Conservation (phyloP, 2,329 filamentous ascomycete genomes). For the Aspergillus puulaauensis region DNA sequence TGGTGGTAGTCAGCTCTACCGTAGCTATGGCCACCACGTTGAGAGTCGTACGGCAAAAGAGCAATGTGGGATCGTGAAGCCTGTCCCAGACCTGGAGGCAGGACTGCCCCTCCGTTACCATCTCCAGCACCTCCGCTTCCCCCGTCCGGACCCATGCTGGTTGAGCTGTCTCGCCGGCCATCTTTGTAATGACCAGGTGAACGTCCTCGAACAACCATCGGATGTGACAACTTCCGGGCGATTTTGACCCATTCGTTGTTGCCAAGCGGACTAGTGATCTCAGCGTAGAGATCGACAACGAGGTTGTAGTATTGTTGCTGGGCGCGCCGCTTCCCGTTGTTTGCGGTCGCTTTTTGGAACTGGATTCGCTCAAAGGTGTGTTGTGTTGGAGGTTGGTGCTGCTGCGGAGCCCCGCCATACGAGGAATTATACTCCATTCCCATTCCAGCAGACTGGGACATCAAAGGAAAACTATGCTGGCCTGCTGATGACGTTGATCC, state of each 20-base stretch:
- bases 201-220: slow-evolving; percentile 83
- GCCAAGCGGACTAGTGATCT: slow-evolving; percentile 52
- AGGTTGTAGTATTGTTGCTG: slow-evolving; percentile 92
- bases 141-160: slow-evolving; percentile 69
- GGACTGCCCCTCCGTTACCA: slow-evolving; percentile 25
- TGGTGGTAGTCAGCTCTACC: slow-evolving; percentile 36
- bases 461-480: slow-evolving; percentile 26
- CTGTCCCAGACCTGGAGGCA: slow-evolving; percentile 33
- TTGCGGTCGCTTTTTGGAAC: slow-evolving; percentile 90
- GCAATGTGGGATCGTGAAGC: slow-evolving; percentile 31
- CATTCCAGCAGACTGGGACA: slow-evolving; percentile 27
- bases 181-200: slow-evolving; percentile 80
- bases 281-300: slow-evolving; percentile 78
- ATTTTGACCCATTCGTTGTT: slow-evolving; percentile 63
- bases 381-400: slow-evolving; percentile 42
- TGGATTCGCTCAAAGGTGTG: slow-evolving; percentile 84
- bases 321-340: slow-evolving; percentile 86
- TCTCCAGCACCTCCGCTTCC: slow-evolving; percentile 50
- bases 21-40: slow-evolving; percentile 33
- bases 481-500: slow-evolving; percentile 21
- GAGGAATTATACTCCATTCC: slow-evolving; percentile 35
- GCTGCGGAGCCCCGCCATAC: slow-evolving; percentile 30
- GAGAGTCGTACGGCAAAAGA: slow-evolving; percentile 37
- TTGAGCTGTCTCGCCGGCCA: slow-evolving; percentile 65
- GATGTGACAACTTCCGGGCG: slow-evolving; percentile 70